Evolutionary conservation across 148 eudicot species (phyloP), one percentile per base, ranked within the genome.

Genomic region (Pouteria glomerata): DNA sequence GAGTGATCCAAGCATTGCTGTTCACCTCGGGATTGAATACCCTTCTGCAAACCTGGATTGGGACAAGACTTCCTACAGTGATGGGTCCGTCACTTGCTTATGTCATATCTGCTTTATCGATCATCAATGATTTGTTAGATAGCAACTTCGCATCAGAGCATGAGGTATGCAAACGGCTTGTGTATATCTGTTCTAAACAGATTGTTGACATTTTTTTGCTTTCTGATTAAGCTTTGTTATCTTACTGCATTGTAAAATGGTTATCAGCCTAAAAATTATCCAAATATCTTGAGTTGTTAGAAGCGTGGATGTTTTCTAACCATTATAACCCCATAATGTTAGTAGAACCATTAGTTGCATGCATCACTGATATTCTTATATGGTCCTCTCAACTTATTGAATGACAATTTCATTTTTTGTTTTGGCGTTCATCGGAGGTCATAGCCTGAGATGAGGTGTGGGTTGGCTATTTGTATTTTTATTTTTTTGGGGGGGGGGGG

Each of bases 11-110:
- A 65, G 33, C 84, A 12, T 56, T 95, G 85, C 82, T 95, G 70
- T 91, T 95, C 63, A 86, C 86, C 90, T 89, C 96, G 51, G 98
- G 89, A 44, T 42, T 95, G 37, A 91, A 95, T 81, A 95, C 98
- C 0, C 93, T 91, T 80, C 70, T 95, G 66, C 98, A 95, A 79
- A 88, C 96, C 41, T 78, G 83, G 63, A 16, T 95, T 3, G 98
- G 98, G 50, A 86, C 97, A 27, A 82, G 98, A 65, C 97, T 95
- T 57, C 97, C 98, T 15, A 90, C 88, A 0, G 97, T 95, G 69
- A 95, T 95, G 98, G 98, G 97, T 53, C 98, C 98, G 2, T 95
- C 98, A 7, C 85, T 80, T 77, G 91, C 87, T 31, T 95, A 86
- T 73, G 53, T 80, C 42, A 77, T 95, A 68, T 82, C 98, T 2